Conservation (phyloP, 176 grass and related monocot genomes). For the Pontederia paniculata region DNA sequence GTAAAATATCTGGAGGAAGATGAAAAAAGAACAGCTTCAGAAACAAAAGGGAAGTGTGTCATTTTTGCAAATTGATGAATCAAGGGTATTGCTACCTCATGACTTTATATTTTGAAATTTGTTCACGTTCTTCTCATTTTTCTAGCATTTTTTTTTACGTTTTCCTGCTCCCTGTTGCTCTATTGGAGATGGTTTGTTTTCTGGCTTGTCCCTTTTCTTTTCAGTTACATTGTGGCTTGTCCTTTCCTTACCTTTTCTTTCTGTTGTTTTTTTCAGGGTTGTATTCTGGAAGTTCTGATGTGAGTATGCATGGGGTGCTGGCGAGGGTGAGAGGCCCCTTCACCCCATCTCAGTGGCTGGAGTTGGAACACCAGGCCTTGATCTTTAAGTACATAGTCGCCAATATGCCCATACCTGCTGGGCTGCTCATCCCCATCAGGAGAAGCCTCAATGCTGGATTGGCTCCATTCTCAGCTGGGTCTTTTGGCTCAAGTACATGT, state of each 20-base stretch:
- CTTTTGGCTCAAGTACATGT: constrained; percentile 10
- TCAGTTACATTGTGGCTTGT: not conserved
- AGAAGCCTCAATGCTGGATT: constrained; percentile 42
- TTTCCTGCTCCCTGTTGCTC: not conserved
- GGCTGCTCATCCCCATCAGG: constrained; percentile 62
- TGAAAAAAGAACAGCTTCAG: no score
- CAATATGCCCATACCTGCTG: constrained; percentile 64
- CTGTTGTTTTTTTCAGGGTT: constrained; percentile 28
- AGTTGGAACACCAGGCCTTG: constrained; percentile 86
- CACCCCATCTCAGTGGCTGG: constrained; percentile 95
- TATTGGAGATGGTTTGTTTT: constrained; percentile 7
- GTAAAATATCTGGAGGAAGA: no score
- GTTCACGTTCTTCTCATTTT: not conserved
- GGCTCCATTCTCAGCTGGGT: constrained; percentile 6
- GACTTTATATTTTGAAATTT: no score
- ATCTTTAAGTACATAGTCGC: constrained; percentile 90
- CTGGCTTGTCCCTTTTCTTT: not conserved
- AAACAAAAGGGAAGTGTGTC: no score
- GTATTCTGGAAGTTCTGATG: constrained; percentile 30
- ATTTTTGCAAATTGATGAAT: no score
- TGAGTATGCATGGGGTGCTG: constrained; percentile 39
- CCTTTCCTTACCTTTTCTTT: not conserved
- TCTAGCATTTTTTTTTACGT: not conserved
- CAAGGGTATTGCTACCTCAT: no score
- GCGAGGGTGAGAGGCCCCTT: constrained; percentile 76